A percentile compares a stretch with the other conserved stretches of the same genome.
Conservation (phyloP, 2,329 filamentous ascomycete species). For the Rutstroemia sp. region DNA sequence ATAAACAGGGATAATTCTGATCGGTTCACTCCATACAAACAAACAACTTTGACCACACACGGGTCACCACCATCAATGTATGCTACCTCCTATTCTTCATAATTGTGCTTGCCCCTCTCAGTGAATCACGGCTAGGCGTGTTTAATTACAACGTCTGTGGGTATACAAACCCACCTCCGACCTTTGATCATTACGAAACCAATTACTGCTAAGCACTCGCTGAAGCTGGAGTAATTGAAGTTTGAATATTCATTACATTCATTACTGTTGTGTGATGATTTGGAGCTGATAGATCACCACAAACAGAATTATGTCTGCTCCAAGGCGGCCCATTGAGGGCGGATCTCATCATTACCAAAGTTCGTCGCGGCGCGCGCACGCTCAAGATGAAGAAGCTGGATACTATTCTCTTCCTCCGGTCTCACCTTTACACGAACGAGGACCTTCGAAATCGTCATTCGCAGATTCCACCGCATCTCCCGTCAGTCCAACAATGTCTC, state of each 20-base stretch:
- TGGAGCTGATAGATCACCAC: background rate
- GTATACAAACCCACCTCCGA: background rate
- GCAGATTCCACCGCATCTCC: constrained; percentile 49
- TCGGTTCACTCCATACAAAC: constrained; percentile 16
- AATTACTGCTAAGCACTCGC: background rate
- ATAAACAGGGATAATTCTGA: constrained; percentile 20
- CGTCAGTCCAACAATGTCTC: constrained; percentile 38
- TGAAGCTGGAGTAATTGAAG: background rate
- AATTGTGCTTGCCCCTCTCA: constrained; percentile 1
- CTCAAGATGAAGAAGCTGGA: constrained; percentile 64
- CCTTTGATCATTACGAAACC: background rate
- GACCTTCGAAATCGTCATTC: constrained; percentile 50
- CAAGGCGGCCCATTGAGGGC: constrained; percentile 40
- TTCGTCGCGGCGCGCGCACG: constrained; percentile 55
- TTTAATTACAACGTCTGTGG: background rate
- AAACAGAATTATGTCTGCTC: constrained; percentile 48
- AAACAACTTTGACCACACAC: constrained; percentile 15
- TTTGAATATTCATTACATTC: constrained; percentile 3
- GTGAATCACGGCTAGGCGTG: background rate
- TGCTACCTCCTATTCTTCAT: constrained; percentile 13
- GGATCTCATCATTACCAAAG: constrained; percentile 60
- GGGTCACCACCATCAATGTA: constrained; percentile 21
- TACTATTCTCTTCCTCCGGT: constrained; percentile 16
- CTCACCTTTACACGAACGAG: constrained; percentile 39
- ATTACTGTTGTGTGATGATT: background rate